phyloP scores from a whole-genome alignment of 768 basidiomycete genomes.

The Mycena metata region DNA sequence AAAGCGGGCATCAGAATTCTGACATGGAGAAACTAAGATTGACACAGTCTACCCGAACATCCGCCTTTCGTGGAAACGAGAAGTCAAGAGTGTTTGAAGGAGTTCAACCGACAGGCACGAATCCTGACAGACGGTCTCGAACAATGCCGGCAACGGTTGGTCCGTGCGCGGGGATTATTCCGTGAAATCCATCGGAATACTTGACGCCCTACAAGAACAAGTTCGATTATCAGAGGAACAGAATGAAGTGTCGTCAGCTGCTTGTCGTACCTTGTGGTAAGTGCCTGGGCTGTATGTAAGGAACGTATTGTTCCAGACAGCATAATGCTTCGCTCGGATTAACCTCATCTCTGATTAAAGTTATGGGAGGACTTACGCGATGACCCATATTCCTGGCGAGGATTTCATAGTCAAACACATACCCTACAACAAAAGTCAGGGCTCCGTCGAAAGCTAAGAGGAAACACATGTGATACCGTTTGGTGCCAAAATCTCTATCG shows the following conservation, averaged over 20 bases:
- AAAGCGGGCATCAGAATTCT: constrained; percentile 16
- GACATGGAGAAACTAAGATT: constrained; percentile 5
- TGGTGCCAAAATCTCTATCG: constrained; percentile 79
- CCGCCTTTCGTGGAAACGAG: neutral
- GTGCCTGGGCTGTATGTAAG: constrained; percentile 52
- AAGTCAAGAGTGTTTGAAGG: neutral
- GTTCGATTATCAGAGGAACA: neutral
- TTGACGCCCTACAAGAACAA: constrained; percentile 45
- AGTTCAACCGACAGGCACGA: constrained; percentile 1
- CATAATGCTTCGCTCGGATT: constrained; percentile 59
- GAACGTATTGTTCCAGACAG: constrained; percentile 75
- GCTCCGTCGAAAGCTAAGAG: no score
- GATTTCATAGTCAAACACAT: constrained; percentile 57
- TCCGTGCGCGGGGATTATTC: constrained; percentile 74
- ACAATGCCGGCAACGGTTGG: constrained; percentile 69
- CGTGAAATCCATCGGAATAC: constrained; percentile 75
- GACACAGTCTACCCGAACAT: constrained; percentile 1
- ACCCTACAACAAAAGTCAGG: constrained; percentile 43
- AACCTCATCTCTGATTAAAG: neutral
- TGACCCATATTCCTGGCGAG: constrained; percentile 59
- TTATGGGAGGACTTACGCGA: constrained; percentile 43
- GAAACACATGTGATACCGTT: constrained; percentile 53
- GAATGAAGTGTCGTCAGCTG: neutral
- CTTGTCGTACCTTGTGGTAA: constrained; percentile 45
- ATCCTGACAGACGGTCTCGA: constrained; percentile 61